Base-by-base conservation (phyloP, 2,329 filamentous ascomycete genomes). In the Pyrenochaeta sp. region DNA sequence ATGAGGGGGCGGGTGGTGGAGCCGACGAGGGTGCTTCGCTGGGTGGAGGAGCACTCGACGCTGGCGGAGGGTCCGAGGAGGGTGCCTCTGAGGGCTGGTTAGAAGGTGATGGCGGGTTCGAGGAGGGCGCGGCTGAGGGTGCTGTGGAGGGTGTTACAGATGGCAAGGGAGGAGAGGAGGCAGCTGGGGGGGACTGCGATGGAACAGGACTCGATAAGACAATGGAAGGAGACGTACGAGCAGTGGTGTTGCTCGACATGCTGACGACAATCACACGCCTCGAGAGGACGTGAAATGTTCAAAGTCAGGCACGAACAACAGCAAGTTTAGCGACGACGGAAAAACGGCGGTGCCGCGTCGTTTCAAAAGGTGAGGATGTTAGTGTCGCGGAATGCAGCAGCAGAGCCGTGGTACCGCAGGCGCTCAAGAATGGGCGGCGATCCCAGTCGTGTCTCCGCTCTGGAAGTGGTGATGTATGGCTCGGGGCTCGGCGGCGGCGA, bases 1-100 rank as follows among this genome's bases (percentile, higher is more conserved):
- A 58, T 2, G 62, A 65, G 24, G 66, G 53, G 24, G 55, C 89
- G 89, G 73, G 90, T 90, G 60, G 52, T 9, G 50, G 42, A 13
- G 42, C 50, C 13, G 55, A 51, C 24, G 64, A 52, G 19, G 56
- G 56, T n/a, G 63, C 48, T 24, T 65, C 47, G 47, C 32, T 57
- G n/a, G 55, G 51, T 37, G 65, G 52, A 27, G 65, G 44, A 42
- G 54, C 30, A 30, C 43, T 55, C 37, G 65, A 58, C 8, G 62
- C 37, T 5, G 64, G 58, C 9, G 62, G 40, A 5, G 27, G 9
- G 22, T 12, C 13, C 15, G 36, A n/a, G 2, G 47, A 55, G 28
- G 52, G 52, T 30, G 40, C 42, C 22, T 34, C 39, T 45, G 50
- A 54, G 28, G 56, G 37, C 30, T 42, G 48, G 48, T 54, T 59